phyloP scores from a whole-genome alignment of 2,329 filamentous ascomycete genomes.

The Lithohypha guttulata region DNA sequence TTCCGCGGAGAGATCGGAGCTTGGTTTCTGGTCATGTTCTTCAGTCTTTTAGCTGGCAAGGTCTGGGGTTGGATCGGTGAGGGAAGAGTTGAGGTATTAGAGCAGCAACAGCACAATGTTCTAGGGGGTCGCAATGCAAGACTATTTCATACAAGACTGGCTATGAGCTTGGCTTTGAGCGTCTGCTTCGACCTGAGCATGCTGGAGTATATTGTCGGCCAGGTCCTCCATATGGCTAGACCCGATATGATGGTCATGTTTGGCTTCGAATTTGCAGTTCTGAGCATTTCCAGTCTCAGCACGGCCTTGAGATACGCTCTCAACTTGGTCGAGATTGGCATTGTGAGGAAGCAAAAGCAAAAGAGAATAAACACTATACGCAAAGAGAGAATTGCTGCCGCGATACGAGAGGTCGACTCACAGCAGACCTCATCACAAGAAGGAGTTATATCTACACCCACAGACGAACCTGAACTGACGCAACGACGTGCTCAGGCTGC shows the following conservation, averaged over 20 bases:
- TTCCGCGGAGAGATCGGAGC: slow-evolving; percentile 90
- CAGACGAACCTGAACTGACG: slow-evolving; percentile 27
- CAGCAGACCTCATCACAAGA: slow-evolving; percentile 26
- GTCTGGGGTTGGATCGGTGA: slow-evolving; percentile 99
- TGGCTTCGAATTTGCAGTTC: slow-evolving; percentile 87
- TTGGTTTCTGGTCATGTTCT: slow-evolving; percentile 95
- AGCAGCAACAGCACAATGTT: slow-evolving; percentile 70
- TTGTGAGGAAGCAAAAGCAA: slow-evolving; percentile 63
- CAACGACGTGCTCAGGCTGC: slow-evolving; percentile 10
- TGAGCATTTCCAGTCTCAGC: slow-evolving; percentile 68
- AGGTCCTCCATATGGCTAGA: slow-evolving; percentile 75
- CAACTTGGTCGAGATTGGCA: slow-evolving; percentile 63
- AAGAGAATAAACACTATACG: slow-evolving; percentile 58
- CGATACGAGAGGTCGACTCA: slow-evolving; percentile 28
- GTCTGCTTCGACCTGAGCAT: slow-evolving; percentile 70
- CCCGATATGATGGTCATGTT: slow-evolving; percentile 99
- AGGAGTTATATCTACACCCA: slow-evolving; percentile 12
- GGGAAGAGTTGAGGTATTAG: slow-evolving; percentile 82
- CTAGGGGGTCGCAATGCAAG: slow-evolving; percentile 54
- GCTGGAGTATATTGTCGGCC: slow-evolving; percentile 68
- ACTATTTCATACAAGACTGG: slow-evolving; percentile 75
- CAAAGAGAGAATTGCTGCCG: slow-evolving; percentile 38
- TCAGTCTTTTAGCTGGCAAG: slow-evolving; percentile 81
- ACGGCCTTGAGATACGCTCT: slow-evolving; percentile 70
- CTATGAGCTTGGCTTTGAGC: slow-evolving; percentile 66